Conservation (phyloP, 73 alveolate species). For the Paramecium primaurelia region DNA sequence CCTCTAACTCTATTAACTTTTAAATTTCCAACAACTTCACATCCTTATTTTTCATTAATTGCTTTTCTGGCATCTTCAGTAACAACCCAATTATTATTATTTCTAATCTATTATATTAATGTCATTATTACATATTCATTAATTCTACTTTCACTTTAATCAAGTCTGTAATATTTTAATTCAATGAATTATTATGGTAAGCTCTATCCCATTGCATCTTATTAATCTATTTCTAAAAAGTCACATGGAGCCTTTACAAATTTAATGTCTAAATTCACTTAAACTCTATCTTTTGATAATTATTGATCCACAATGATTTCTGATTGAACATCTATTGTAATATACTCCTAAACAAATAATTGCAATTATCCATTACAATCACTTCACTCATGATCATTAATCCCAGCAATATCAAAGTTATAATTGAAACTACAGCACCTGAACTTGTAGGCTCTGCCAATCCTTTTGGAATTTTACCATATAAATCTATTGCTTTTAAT, state of each 20-base stretch:
- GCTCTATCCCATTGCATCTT: constrained; percentile 95
- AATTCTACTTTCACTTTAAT: constrained; percentile 54
- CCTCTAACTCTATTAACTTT: constrained; percentile 86
- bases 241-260: constrained; percentile 95
- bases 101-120: not conserved
- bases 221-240: constrained; percentile 88
- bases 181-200: constrained; percentile 66
- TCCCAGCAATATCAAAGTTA: constrained; percentile 75
- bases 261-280: constrained; percentile 85
- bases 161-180: constrained; percentile 66
- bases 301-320: constrained; percentile 81
- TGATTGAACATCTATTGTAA: constrained; percentile 71
- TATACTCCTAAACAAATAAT: constrained; percentile 54
- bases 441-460: constrained; percentile 90
- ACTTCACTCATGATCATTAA: constrained; percentile 86
- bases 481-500: constrained; percentile 66
- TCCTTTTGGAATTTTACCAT: constrained; percentile 83
- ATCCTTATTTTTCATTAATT: constrained; percentile 74
- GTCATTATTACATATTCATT: not conserved
- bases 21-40: constrained; percentile 78
- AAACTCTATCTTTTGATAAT: constrained; percentile 78
- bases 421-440: constrained; percentile 92
- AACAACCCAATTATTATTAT: not conserved
- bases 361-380: not conserved
- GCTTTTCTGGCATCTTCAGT: constrained; percentile 65